Percentiles rank a stretch among this genome's conserved stretches.
These are phyloP conservation scores for Babesia bovis DNA, from an alignment of 169 alveolate species.

Conservation along the genomic window DNA sequence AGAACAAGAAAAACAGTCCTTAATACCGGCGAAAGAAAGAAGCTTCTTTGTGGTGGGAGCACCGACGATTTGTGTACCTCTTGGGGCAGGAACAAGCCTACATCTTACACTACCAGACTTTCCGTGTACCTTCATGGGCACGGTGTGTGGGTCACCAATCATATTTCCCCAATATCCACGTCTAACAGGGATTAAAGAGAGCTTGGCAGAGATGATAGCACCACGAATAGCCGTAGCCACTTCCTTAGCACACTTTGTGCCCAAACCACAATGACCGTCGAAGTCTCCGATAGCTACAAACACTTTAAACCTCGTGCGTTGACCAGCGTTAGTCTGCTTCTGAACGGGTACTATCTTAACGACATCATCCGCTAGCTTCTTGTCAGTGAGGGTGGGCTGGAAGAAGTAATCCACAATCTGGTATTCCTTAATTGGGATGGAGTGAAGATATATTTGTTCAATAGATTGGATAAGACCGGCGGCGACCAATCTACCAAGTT, in stretches of 20 bases:
- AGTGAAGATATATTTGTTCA: slow-evolving; percentile 98
- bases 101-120: slow-evolving; percentile 99
- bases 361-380: slow-evolving; percentile 97
- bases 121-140: slow-evolving; percentile 99
- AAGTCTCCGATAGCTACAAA: slow-evolving; percentile 98
- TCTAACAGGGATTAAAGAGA: slow-evolving; percentile 97
- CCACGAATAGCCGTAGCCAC: slow-evolving; percentile 99
- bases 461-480: slow-evolving; percentile 94
- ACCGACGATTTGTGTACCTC: slow-evolving; percentile 99
- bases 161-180: slow-evolving; percentile 99
- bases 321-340: slow-evolving; percentile 99
- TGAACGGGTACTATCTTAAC: slow-evolving; percentile 99
- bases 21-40: slow-evolving; percentile 97
- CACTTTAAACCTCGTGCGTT: slow-evolving; percentile 99
- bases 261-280: slow-evolving; percentile 97
- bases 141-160: slow-evolving; percentile 99
- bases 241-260: slow-evolving; percentile 99
- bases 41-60: slow-evolving; percentile 98
- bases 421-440: slow-evolving; percentile 98
- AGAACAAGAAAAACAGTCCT: slow-evolving; percentile 97
- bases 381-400: slow-evolving; percentile 79
- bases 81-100: slow-evolving; percentile 99
- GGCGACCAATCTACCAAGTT: slow-evolving; percentile 98
- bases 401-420: slow-evolving; percentile 96
- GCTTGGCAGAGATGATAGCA: slow-evolving; percentile 98